These are phyloP conservation scores for Trichomonas vaginalis DNA, from an alignment of 208 protist species.

Conservation along the genomic window DNA sequence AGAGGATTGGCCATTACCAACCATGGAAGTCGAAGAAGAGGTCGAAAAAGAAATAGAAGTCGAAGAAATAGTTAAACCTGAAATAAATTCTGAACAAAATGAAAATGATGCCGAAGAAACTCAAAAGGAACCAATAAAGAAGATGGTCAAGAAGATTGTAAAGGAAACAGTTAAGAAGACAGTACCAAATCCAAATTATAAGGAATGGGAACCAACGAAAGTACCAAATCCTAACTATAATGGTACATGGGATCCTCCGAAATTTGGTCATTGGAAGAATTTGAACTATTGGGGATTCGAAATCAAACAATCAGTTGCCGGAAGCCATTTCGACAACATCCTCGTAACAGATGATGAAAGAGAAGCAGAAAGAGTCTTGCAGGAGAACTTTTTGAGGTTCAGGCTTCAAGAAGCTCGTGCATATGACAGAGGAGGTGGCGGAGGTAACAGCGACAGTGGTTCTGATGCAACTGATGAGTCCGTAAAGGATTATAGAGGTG, in stretches of 20 bases:
- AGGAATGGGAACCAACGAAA: constrained; percentile 8
- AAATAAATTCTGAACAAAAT: constrained; percentile 15
- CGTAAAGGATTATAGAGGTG: not conserved
- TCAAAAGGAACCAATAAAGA: constrained; percentile 15
- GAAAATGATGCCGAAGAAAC: constrained; percentile 18
- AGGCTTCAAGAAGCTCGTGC: not conserved
- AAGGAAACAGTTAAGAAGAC: not conserved
- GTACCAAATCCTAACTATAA: not conserved
- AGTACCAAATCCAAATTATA: constrained; percentile 34
- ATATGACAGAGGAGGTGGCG: not conserved
- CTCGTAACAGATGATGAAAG: not conserved
- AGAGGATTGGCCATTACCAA: not conserved
- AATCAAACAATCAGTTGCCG: not conserved
- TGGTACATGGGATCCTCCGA: not conserved
- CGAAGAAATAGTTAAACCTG: not conserved
- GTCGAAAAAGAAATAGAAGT: not conserved
- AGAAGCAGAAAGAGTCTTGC: not conserved
- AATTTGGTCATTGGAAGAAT: not conserved
- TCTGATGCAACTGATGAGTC: not conserved
- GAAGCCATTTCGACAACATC: not conserved
- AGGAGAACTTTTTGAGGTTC: not conserved
- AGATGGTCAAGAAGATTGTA: not conserved
- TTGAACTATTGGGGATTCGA: not conserved
- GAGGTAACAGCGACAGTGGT: not conserved
- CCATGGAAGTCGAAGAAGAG: not conserved